Evolutionary conservation across 225 moss, liverwort and hornwort genomes (phyloP).

Genomic region (Climacium dendroides): DNA sequence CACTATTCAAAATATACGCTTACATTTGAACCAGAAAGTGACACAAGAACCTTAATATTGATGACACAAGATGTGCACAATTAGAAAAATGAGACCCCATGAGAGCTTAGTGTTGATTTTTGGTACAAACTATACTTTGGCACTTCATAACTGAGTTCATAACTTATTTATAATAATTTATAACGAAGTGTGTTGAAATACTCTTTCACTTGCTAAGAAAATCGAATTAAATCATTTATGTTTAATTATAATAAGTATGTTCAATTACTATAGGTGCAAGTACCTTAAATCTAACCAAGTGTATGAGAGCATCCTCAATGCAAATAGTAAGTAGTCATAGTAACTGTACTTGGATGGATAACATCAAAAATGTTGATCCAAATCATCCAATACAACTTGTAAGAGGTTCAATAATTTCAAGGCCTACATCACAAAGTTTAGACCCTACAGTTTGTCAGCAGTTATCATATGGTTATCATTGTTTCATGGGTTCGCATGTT

Average conservation of each 20-base stretch:
- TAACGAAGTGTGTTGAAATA: not conserved
- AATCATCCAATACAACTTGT: too few relatives aligned
- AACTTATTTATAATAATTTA: not conserved
- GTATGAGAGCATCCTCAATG: not conserved
- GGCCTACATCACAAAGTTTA: too few relatives aligned
- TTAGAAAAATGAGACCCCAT: not conserved
- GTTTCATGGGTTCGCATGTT: too few relatives aligned
- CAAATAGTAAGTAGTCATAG: not conserved
- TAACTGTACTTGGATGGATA: too few relatives aligned
- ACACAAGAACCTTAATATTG: not conserved
- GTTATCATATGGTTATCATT: too few relatives aligned
- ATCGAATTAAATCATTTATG: not conserved
- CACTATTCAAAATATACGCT: not conserved
- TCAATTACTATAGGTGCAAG: not conserved
- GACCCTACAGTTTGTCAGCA: too few relatives aligned
- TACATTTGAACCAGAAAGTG: not conserved
- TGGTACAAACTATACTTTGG: not conserved
- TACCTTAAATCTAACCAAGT: not conserved
- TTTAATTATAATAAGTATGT: not conserved
- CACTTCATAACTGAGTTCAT: not conserved
- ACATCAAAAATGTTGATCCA: too few relatives aligned
- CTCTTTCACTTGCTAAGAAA: not conserved
- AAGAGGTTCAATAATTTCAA: too few relatives aligned
- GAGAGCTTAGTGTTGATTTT: not conserved
- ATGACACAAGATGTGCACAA: not conserved